phyloP scores from a whole-genome alignment of 192 early-diverging fungal genomes.

The Backusella australiensis region DNA sequence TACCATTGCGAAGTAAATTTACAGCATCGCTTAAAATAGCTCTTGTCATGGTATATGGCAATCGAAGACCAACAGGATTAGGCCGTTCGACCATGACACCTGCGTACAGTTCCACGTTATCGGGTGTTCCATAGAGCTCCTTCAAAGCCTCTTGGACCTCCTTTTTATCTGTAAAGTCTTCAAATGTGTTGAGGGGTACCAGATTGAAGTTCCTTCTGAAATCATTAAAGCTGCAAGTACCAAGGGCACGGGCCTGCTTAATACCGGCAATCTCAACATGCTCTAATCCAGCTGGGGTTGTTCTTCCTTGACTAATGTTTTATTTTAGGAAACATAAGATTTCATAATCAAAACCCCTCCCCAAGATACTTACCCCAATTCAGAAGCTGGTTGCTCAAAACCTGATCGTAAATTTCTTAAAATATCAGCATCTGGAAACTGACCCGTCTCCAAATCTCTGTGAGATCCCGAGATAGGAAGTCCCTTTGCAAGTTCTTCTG shows the following conservation, averaged over 20 bases:
- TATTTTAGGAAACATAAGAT: neutral
- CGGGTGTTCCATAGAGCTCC: slow-evolving; percentile 40
- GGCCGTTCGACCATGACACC: slow-evolving; percentile 42
- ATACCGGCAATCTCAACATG: slow-evolving; percentile 48
- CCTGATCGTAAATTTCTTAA: neutral
- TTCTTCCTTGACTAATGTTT: slow-evolving; percentile 33
- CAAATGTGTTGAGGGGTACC: slow-evolving; percentile 25
- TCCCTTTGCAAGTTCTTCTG: slow-evolving; percentile 22
- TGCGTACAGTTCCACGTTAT: slow-evolving; percentile 48
- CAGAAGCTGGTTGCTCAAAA: slow-evolving; percentile 23
- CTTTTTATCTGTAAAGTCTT: slow-evolving; percentile 34
- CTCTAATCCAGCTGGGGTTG: slow-evolving; percentile 35
- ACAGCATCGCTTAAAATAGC: slow-evolving; percentile 48
- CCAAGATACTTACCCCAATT: slow-evolving; percentile 17
- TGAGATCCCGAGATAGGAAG: slow-evolving; percentile 34
- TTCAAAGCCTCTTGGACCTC: slow-evolving; percentile 27
- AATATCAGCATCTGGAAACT: slow-evolving; percentile 17
- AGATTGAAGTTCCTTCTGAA: slow-evolving; percentile 40
- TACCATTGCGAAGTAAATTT: slow-evolving; percentile 45
- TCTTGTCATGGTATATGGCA: slow-evolving; percentile 44
- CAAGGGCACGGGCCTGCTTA: slow-evolving; percentile 31
- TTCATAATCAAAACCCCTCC: too few relatives aligned
- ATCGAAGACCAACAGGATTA: slow-evolving; percentile 40
- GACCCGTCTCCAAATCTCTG: slow-evolving; percentile 18
- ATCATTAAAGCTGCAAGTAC: slow-evolving; percentile 48